Percentiles rank a stretch among this genome's conserved stretches.
phyloP scores from a whole-genome alignment of 106 monocot species.

The Dioscorea alata region DNA sequence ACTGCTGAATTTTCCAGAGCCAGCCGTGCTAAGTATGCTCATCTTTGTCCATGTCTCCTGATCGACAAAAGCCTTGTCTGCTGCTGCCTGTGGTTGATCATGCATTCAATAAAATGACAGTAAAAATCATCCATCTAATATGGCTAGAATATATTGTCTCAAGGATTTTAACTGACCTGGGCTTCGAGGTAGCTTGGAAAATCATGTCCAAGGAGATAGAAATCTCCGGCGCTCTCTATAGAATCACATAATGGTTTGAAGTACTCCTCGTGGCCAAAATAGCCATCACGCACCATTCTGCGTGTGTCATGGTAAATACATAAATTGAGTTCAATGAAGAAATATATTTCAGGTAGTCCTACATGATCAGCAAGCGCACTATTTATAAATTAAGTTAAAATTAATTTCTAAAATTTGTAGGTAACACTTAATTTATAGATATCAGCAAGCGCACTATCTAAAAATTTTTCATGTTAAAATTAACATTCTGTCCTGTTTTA shows the following conservation, averaged over 20 bases:
- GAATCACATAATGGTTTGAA: conserved; percentile 32
- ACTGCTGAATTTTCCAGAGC: conserved; percentile 34
- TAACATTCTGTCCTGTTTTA: too few species aligned
- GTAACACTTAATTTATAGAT: too few species aligned
- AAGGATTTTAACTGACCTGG: conserved; percentile 9
- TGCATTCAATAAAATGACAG: not conserved
- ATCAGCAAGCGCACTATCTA: too few species aligned
- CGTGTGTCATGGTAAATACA: not conserved
- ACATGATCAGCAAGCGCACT: too few species aligned
- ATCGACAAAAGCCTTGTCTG: conserved; percentile 31
- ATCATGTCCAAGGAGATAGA: conserved; percentile 33
- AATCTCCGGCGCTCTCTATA: conserved; percentile 21
- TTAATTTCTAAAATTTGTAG: too few species aligned
- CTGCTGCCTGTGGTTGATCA: conserved; percentile 17
- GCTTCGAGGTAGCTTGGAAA: conserved; percentile 34
- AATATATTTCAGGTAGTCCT: too few species aligned
- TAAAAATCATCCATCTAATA: not conserved
- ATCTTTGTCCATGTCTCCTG: conserved; percentile 29
- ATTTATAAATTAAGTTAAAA: too few species aligned
- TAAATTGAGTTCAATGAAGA: too few species aligned
- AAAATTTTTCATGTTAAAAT: too few species aligned
- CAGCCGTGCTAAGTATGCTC: conserved; percentile 34
- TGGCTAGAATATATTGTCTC: not conserved
- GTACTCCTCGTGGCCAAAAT: conserved; percentile 29
- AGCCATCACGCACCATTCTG: conserved; percentile 34